Percentiles rank a stretch among this genome's conserved stretches.
These are phyloP conservation scores for Blastobotrys proliferans DNA, from an alignment of 1,139 yeast genomes.

Conservation along the genomic window DNA sequence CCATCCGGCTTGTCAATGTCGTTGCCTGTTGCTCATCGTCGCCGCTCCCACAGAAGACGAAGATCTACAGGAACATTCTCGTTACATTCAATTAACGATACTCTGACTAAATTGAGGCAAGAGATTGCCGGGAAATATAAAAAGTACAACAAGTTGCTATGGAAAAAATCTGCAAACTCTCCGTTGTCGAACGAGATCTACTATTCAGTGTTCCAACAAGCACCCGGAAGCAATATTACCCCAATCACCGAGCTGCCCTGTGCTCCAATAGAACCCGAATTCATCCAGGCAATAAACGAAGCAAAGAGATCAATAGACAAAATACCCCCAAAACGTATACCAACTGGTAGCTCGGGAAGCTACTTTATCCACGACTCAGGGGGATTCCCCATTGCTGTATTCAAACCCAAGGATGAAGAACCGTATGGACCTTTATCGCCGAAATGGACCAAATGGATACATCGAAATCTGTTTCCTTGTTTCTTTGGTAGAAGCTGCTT, in stretches of 20 bases:
- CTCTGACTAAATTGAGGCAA: slow-evolving; percentile 7
- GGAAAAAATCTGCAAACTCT: too few relatives aligned
- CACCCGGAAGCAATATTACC: slow-evolving; percentile 13
- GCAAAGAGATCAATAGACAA: slow-evolving; percentile 43
- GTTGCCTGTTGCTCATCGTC: not conserved
- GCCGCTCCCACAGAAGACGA: not conserved
- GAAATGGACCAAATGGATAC: slow-evolving; percentile 79
- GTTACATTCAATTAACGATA: slow-evolving; percentile 10
- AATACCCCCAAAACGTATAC: slow-evolving; percentile 50
- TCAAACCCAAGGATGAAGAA: slow-evolving; percentile 78
- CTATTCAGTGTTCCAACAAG: slow-evolving; percentile 47
- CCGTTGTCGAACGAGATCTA: slow-evolving; percentile 42
- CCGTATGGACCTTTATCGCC: slow-evolving; percentile 79
- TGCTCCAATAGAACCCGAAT: too few relatives aligned
- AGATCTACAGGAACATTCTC: slow-evolving; percentile 15
- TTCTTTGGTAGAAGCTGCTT: slow-evolving; percentile 72
- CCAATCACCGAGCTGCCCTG: slow-evolving; percentile 9
- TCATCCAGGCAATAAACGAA: slow-evolving; percentile 39
- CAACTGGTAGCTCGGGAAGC: slow-evolving; percentile 69
- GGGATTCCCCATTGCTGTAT: slow-evolving; percentile 49
- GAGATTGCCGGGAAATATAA: slow-evolving; percentile 13
- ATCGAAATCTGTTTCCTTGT: slow-evolving; percentile 70
- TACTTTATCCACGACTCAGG: slow-evolving; percentile 50
- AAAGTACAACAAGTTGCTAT: too few relatives aligned
- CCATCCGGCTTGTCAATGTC: slow-evolving; percentile 1